Evolutionary conservation across 116 monocot species (phyloP), one percentile per base, ranked within the genome.

Genomic region (Cymodocea nodosa): DNA sequence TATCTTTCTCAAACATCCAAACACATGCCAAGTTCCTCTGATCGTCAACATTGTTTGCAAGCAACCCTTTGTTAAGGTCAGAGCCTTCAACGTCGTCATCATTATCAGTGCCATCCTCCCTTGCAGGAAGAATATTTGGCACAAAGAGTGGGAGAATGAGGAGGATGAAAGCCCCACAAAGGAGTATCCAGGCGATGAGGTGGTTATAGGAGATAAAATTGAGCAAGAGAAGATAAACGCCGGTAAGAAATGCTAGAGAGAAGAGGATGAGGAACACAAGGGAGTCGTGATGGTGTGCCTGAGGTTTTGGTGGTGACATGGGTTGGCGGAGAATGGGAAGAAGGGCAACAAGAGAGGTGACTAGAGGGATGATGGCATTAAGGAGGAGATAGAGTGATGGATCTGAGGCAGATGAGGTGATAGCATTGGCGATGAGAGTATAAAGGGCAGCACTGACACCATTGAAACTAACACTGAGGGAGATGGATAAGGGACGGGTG

Each of bases 391-490:
- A 79, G 56, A 71, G 24, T 69, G 71, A 51, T 34, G 64, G 57
- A 49, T 59, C 39, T 3, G 53, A 6, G 34, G 62, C 15, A 56
- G 64, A 64, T 52, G 69, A 56, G 49, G 60, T 50, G 56, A 89
- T 19, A 55, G 94, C 78, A 50, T 78, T 72, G 66, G 76, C 84
- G 1, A 70, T 68, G 30, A 89, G 82, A 35, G 84, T 75, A 80
- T 80, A 94, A 64, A 89, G 58, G 61, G 89, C 86, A 23, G 94
- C 94, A 54, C 82, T 82, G 30, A 94, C 70, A 23, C 89, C 94
- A 54, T 89, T 89, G 86, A 86, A 94, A 76, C 89, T 89, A 56
- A 87, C 73, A 68, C 84, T 84, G 65, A 94, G 86, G 61, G 89
- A 78, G 56, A 94, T 79, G 15, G 94, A 86, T 12, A 89, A 72